Base-by-base conservation (phyloP, 768 basidiomycete genomes). In the Boletus huronensis region DNA sequence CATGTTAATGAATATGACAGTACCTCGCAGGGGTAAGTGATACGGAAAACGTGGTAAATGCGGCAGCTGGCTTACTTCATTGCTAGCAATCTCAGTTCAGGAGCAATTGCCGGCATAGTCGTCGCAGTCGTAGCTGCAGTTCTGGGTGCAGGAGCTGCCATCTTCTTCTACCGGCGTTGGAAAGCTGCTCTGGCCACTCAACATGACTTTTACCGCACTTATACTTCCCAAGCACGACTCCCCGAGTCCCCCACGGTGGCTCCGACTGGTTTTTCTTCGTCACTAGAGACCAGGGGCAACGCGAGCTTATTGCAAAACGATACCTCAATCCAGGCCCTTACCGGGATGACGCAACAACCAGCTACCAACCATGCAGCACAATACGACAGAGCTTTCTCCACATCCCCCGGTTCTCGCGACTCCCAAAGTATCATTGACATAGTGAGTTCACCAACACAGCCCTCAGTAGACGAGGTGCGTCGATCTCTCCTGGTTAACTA, bases 151-250 rank as follows among this genome's bases (percentile, higher is more conserved):
- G 59, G 45, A 9, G 55, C 40, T 14, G 63, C 67, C 4, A 8
- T 65, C 39, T 52, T 69, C 49, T 71, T 67, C 35, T 72, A 66
- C 31, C 55, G 60, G 31, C 64, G 64, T 8, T 72, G 68, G 68
- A 72, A 57, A 56, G 58, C 60, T 17, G 58, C 58, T 1, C n/a
- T 63, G 28, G 50, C 56, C 23, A 38, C 51, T 21, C 62, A 61
- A n/a, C 43, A 48, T 3, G 55, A 58, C 38, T 40, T 58, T 7
- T 59, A 62, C 39, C 52, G 58, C 39, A 29, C 42, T 34, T 46
- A 55, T 39, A 46, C 57, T 5, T 43, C 55, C 4, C 63, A 61
- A n/a, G 58, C 53, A 31, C 60, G 29, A 17, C 32, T 16, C 6
- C 50, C 52, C 3, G 51, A 16, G 11, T 25, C 36, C 0, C 7